Conservation (phyloP, 2,329 filamentous ascomycete genomes). For the Blastomyces percursus region DNA sequence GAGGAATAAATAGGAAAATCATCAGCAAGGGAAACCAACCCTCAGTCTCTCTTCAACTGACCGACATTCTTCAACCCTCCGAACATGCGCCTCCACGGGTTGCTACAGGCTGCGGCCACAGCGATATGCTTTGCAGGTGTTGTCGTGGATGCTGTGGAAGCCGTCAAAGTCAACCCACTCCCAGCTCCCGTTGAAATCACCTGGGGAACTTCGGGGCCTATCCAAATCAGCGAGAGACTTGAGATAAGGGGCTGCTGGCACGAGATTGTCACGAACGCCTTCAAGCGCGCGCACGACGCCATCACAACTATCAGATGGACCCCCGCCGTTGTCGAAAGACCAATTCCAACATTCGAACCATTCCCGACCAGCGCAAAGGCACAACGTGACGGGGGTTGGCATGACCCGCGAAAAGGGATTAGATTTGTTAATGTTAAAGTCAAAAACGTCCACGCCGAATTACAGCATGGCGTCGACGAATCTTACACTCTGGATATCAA, state of each 20-base stretch:
- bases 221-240: constrained; percentile 31
- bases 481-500: constrained; percentile 43
- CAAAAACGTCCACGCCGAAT: constrained; percentile 35
- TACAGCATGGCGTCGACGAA: constrained; percentile 48
- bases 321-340: constrained; percentile 43
- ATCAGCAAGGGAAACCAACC: not conserved
- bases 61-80: not conserved
- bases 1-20: not conserved
- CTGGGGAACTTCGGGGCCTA: constrained; percentile 44
- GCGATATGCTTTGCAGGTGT: not conserved
- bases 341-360: constrained; percentile 40
- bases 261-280: constrained; percentile 36
- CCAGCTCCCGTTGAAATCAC: constrained; percentile 44
- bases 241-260: constrained; percentile 30
- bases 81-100: not conserved
- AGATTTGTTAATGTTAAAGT: constrained; percentile 38
- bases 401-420: constrained; percentile 21
- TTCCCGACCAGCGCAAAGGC: constrained; percentile 37
- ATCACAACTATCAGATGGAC: constrained; percentile 44
- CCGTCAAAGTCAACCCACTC: constrained; percentile 44
- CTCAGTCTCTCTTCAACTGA: not conserved
- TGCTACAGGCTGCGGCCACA: constrained; percentile 2
- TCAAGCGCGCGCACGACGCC: constrained; percentile 40
- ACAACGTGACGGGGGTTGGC: constrained; percentile 21
- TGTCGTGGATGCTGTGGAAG: constrained; percentile 2